Base-by-base conservation (phyloP, 2,329 filamentous ascomycete genomes). In the Colletotrichum karsti region DNA sequence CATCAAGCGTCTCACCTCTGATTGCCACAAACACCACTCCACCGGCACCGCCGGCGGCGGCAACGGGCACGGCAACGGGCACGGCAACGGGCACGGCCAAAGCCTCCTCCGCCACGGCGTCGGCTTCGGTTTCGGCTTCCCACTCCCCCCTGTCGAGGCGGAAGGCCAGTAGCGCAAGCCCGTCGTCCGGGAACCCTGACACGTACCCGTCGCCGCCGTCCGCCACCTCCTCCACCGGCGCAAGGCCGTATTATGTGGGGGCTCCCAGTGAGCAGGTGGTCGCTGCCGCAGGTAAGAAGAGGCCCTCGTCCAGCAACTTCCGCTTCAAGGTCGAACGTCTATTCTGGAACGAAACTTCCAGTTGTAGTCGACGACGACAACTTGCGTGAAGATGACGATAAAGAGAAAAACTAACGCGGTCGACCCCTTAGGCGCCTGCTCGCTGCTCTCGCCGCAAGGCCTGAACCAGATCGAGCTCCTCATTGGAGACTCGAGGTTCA, bases 61-160 rank as follows among this genome's bases (percentile, higher is more conserved):
- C 42, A 10, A 51, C 50, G 20, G 26, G 26, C 1, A n/a, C 56
- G 30, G 41, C 26, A 26, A 71, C 70, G n/a, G n/a, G n/a, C n/a
- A n/a, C 42, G 15, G 37, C 42, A 10, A 51, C 50, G 20, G 26
- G 26, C 1, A n/a, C 56, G 30, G 41, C 26, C 13, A 71, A 70
- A 1, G 57, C 67, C n/a, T 69, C 46, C 37, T 69, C 35, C 58
- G 26, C 35, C n/a, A n/a, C 56, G 30, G 57, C 57, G 30, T 37
- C 57, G 28, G 33, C 33, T 8, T 75, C 73, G 13, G 81, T 76
- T 30, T 75, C 77, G 12, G 41, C 41, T 9, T 30, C 46, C 6
- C 60, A 57, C 13, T 64, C 64, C 15, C 64, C 64, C 42, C 22
- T 64, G 18, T 53, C 53, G 15, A 54, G 64, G 30, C 64, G 53